A percentile compares a stretch with the other conserved stretches of the same genome.
Evolutionary conservation across 176 grass and related monocot genomes (phyloP).

Genomic region (Lolium multiflorum): DNA sequence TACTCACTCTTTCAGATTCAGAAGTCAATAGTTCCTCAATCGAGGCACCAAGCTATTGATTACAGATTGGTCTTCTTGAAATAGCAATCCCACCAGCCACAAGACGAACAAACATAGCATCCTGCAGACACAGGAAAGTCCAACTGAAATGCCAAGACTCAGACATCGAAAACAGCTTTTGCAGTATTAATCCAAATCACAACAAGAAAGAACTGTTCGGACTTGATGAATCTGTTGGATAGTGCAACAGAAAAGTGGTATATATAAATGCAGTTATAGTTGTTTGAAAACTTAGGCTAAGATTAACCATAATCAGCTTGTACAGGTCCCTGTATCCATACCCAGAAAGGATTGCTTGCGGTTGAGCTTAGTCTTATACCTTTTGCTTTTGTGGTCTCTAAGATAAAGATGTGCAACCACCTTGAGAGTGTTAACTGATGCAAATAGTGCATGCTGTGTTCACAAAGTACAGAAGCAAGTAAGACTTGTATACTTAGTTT

Average conservation of each 20-base stretch:
- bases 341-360: conserved; percentile 4
- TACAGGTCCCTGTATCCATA: conserved; percentile 3
- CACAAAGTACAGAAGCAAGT: not conserved
- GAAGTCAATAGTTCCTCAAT: conserved; percentile 15
- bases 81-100: not conserved
- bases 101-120: conserved; percentile 1
- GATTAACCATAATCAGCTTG: conserved; percentile 3
- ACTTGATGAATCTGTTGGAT: conserved; percentile 31
- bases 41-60: conserved; percentile 19
- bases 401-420: conserved; percentile 14
- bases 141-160: conserved; percentile 19
- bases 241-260: conserved; percentile 26
- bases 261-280: conserved; percentile 33
- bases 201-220: conserved; percentile 34
- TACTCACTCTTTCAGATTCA: conserved; percentile 1
- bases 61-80: conserved; percentile 22
- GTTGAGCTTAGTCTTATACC: conserved; percentile 15
- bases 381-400: conserved; percentile 18
- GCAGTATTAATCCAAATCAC: conserved; percentile 23
- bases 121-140: conserved; percentile 31
- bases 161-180: conserved; percentile 19
- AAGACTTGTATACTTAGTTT: not conserved
- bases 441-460: conserved; percentile 19
- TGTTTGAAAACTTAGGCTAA: conserved; percentile 20
- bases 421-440: conserved; percentile 17